phyloP scores from a whole-genome alignment of 2,329 filamentous ascomycete genomes.

The Sarocladium strictum region DNA sequence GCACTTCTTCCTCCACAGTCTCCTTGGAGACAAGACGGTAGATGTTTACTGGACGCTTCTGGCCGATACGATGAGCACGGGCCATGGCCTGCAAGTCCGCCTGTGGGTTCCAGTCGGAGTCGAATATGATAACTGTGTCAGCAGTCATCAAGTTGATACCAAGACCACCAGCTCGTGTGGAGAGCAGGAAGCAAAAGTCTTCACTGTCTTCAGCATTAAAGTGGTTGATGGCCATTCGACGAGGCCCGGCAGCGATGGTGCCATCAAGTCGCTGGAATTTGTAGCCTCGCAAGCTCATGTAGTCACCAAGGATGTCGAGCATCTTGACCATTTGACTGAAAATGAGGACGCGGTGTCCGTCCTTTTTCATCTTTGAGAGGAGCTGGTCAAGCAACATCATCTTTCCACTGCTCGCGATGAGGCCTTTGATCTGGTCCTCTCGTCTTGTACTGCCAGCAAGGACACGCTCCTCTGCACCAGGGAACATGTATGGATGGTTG shows the following conservation, averaged over 20 bases:
- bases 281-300: conserved; percentile 87
- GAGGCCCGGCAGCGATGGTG: conserved; percentile 81
- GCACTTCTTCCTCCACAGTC: conserved; percentile 94
- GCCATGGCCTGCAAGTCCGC: conserved; percentile 98
- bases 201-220: conserved; percentile 96
- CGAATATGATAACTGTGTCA: conserved; percentile 95
- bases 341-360: conserved; percentile 92
- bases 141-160: conserved; percentile 99
- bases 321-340: conserved; percentile 99
- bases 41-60: conserved; percentile 92
- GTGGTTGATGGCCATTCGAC: conserved; percentile 93
- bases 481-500: conserved; percentile 98
- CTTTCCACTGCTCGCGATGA: conserved; percentile 96
- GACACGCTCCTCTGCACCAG: conserved; percentile 85
- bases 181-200: conserved; percentile 94
- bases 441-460: conserved; percentile 72
- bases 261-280: conserved; percentile 93
- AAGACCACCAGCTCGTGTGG: conserved; percentile 91
- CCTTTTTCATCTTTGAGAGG: conserved; percentile 86
- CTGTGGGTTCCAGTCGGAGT: conserved; percentile 98
- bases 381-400: conserved; percentile 98
- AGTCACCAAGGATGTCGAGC: conserved; percentile 92
- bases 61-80: conserved; percentile 93
- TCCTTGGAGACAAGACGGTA: conserved; percentile 97
- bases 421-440: conserved; percentile 84